These are phyloP conservation scores for Boletellus emodensis DNA, from an alignment of 768 basidiomycete genomes.

Conservation along the genomic window DNA sequence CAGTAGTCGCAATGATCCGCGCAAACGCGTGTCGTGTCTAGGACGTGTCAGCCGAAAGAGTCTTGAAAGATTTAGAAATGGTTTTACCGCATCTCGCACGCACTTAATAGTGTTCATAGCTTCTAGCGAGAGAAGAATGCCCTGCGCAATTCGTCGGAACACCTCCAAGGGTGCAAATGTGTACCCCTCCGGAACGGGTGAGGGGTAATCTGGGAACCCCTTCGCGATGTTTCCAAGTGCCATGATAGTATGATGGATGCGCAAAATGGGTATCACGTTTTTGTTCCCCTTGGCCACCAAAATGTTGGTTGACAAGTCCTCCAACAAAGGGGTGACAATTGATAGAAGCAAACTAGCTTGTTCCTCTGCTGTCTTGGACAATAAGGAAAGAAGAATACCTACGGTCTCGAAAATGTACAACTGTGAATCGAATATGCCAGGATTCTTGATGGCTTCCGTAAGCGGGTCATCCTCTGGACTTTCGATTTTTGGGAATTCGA, in stretches of 20 bases:
- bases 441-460: conserved; percentile 71
- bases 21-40: conserved; percentile 94
- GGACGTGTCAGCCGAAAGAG: conserved; percentile 7
- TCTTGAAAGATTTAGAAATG: neutral
- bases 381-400: conserved; percentile 78
- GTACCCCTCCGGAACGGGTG: conserved; percentile 60
- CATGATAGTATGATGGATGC: conserved; percentile 90
- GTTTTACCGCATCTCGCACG: conserved; percentile 86
- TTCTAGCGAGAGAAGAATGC: conserved; percentile 81
- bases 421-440: conserved; percentile 79
- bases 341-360: conserved; percentile 69
- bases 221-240: conserved; percentile 93
- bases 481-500: conserved; percentile 75
- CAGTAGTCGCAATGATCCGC: conserved; percentile 85
- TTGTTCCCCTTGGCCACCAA: conserved; percentile 53
- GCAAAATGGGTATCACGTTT: conserved; percentile 76
- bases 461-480: conserved; percentile 70
- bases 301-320: conserved; percentile 59
- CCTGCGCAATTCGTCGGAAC: conserved; percentile 82
- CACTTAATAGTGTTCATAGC: conserved; percentile 83
- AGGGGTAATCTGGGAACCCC: conserved; percentile 91
- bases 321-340: conserved; percentile 77
- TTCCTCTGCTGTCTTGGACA: conserved; percentile 61
- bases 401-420: conserved; percentile 92
- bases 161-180: conserved; percentile 69